Base-by-base conservation (phyloP, 1,284 basidiomycete genomes). In the Xerocomus nothofagi region DNA sequence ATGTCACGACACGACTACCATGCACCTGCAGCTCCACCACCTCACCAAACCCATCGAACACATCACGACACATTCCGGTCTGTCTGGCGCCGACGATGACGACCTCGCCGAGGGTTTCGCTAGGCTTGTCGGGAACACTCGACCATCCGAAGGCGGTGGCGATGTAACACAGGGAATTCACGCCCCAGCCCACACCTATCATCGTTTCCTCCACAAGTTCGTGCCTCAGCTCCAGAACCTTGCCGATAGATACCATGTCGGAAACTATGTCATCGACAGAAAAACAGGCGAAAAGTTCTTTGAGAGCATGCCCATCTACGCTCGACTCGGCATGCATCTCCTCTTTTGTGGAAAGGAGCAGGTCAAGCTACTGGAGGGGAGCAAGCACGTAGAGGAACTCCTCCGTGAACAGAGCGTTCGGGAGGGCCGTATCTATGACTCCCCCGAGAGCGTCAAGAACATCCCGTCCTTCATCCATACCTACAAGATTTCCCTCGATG, bases 301-400 rank as follows among this genome's bases (percentile, higher is more conserved):
- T 54, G 90, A 92, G 70, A 80, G 78, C 47, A 92, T 92, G 89
- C 88, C 88, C 1, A 75, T 91, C 30, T 91, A 89, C 69, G 79
- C 81, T 21, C 67, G 64, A 4, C 58, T 78, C 5, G 90, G 89
- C 4, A 91, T 91, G 82, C 88, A 91, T 54, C 73, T 91, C n/a
- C 69, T 91, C 26, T 91, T 90, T 64, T 80, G 82, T 49, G 84
- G 82, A 1, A 74, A 69, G 31, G 72, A 71, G 49, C 79, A 80
- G 63, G 70, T 73, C 37, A 78, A 75, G 49, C 52, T 86, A 2
- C 73, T 91, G 44, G 77, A 82, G 39, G 43, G 72, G 73, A 39
- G 68, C 67, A 68, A 57, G 26, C 66, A n/a, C 15, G 73, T 90
- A 9, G 82, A 84, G 48, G 69, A 76, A 11, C 70, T 89, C 27